These are phyloP conservation scores for Neonectria magnoliae DNA, from an alignment of 2,329 filamentous ascomycete species.

Conservation along the genomic window DNA sequence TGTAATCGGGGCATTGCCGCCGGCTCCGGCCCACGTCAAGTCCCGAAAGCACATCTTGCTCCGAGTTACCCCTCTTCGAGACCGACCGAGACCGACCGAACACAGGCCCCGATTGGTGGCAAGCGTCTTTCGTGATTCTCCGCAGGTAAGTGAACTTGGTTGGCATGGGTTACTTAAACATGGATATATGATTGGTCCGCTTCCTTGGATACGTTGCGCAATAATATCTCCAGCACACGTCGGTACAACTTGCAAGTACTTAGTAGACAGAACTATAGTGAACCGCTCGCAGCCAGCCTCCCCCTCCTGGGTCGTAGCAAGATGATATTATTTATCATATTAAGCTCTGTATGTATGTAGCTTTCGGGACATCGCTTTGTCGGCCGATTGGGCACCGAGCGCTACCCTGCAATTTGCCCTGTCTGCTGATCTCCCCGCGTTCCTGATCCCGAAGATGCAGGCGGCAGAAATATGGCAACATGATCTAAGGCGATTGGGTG, in stretches of 20 bases:
- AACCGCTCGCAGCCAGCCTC: background rate
- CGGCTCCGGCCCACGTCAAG: background rate
- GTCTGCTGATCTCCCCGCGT: slow-evolving; percentile 1
- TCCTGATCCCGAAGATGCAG: slow-evolving; percentile 6
- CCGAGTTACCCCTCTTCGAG: background rate
- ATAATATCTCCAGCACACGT: too few relatives aligned
- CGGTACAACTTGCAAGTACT: too few relatives aligned
- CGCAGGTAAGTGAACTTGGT: background rate
- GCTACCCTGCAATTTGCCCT: slow-evolving; percentile 16
- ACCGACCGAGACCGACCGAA: background rate
- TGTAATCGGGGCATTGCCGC: background rate
- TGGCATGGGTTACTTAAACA: background rate
- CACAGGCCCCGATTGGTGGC: slow-evolving; percentile 22
- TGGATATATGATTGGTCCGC: slow-evolving; percentile 14
- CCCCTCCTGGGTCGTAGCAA: background rate
- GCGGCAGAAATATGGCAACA: slow-evolving; percentile 17
- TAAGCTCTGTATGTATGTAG: background rate
- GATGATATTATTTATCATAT: too few relatives aligned
- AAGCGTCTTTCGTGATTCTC: slow-evolving; percentile 7
- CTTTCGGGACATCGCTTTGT: slow-evolving; percentile 6
- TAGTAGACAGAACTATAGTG: background rate
- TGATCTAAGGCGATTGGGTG: slow-evolving; percentile 12
- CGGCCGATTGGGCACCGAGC: slow-evolving; percentile 15
- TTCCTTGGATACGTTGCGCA: background rate
- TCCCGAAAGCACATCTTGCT: background rate